Evolutionary conservation across 805 yeast genomes (phyloP).

Genomic region (Yarrowia bubula): DNA sequence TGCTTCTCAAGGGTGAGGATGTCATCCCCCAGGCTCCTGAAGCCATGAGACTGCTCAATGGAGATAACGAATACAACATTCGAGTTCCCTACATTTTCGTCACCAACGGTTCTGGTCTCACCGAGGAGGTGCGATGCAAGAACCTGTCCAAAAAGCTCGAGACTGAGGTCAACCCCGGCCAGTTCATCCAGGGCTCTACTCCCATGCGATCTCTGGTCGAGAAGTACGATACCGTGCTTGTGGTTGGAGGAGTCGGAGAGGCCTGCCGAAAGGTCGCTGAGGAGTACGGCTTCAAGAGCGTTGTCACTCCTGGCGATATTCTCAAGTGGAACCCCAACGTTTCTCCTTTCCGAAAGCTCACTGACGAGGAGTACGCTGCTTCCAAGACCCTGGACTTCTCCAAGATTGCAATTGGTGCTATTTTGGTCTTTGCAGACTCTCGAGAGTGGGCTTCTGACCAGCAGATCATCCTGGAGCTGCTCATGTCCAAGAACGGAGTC

Average conservation of each 20-base stretch:
- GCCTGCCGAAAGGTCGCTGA: constrained; percentile 80
- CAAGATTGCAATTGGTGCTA: constrained; percentile 68
- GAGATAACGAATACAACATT: constrained; percentile 72
- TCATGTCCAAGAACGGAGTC: constrained; percentile 71
- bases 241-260: constrained; percentile 87
- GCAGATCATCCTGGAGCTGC: constrained; percentile 79
- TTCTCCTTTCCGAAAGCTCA: constrained; percentile 74
- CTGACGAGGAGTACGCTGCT: constrained; percentile 63
- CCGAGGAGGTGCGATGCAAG: constrained; percentile 69
- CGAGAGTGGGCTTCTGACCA: constrained; percentile 93
- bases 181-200: constrained; percentile 89
- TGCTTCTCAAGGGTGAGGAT: constrained; percentile 77
- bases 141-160: constrained; percentile 65
- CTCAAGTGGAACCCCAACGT: constrained; percentile 86
- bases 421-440: constrained; percentile 86
- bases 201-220: constrained; percentile 83
- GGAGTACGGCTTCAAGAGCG: constrained; percentile 79
- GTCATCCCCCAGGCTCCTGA: constrained; percentile 77
- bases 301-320: constrained; percentile 76
- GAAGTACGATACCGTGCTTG: constrained; percentile 68
- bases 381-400: constrained; percentile 61
- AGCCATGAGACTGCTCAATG: constrained; percentile 71
- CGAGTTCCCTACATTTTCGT: constrained; percentile 80
- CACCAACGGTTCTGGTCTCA: constrained; percentile 91
- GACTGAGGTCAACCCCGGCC: constrained; percentile 63